Evolutionary conservation across 805 yeast species (phyloP).

Genomic region (Candida lessepsii): DNA sequence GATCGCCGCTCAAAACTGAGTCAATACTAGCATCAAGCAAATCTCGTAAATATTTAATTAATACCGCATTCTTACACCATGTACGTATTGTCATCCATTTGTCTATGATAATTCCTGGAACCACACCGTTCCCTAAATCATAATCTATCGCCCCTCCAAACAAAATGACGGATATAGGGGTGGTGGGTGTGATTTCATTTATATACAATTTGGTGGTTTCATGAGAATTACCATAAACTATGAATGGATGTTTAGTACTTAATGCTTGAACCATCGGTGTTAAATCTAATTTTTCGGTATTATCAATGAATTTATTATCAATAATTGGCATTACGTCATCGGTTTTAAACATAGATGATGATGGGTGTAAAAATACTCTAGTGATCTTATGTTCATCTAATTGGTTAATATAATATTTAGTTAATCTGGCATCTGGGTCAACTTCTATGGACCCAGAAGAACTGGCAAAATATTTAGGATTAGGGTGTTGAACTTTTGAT

Average conservation of each 20-base stretch:
- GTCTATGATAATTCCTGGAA: slow-evolving; percentile 81
- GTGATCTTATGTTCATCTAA: slow-evolving; percentile 31
- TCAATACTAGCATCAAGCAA: slow-evolving; percentile 69
- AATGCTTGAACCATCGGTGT: slow-evolving; percentile 33
- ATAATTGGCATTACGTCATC: slow-evolving; percentile 10
- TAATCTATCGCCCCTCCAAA: slow-evolving; percentile 76
- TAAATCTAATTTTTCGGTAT: slow-evolving; percentile 31
- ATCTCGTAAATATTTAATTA: slow-evolving; percentile 66
- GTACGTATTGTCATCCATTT: slow-evolving; percentile 88
- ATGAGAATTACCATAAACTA: slow-evolving; percentile 60
- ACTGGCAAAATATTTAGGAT: slow-evolving; percentile 67
- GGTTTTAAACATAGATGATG: slow-evolving; percentile 65
- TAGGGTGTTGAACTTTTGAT: slow-evolving; percentile 79
- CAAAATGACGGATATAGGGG: slow-evolving; percentile 66
- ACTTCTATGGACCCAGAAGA: slow-evolving; percentile 77
- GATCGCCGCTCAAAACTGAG: slow-evolving; percentile 40
- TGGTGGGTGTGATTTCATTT: slow-evolving; percentile 77
- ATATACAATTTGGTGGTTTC: slow-evolving; percentile 68
- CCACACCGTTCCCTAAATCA: slow-evolving; percentile 47
- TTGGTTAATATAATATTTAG: slow-evolving; percentile 8
- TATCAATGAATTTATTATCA: slow-evolving; percentile 17
- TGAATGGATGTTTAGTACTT: slow-evolving; percentile 47
- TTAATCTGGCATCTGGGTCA: slow-evolving; percentile 68
- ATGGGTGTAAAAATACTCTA: slow-evolving; percentile 84
- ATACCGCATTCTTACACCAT: slow-evolving; percentile 92